Evolutionary conservation across 2,329 filamentous ascomycete species (phyloP), one percentile per base, ranked within the genome.

Genomic region (Trematosphaeria pertusa): DNA sequence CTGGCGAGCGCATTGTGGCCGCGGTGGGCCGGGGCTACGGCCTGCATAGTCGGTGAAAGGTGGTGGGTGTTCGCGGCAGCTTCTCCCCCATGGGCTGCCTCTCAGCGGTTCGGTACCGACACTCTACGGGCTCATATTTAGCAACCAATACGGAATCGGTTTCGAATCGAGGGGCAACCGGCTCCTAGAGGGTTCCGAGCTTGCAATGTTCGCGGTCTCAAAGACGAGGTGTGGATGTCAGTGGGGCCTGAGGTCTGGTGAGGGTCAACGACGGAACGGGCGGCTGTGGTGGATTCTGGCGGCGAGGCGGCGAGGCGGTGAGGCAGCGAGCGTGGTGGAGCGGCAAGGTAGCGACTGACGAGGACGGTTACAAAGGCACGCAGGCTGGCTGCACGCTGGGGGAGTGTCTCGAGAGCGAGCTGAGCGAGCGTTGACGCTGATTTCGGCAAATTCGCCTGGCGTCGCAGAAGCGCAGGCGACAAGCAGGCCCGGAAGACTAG

Each of bases 1-100:
- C 59, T 65, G 24, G 64, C 55, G 43, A 69, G 62, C 43, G 62
- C 50, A 38, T 65, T 61, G 45, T 68, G 66, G 40, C 59, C 55
- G 45, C 61, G 58, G 39, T 62, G 50, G 52, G 63, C 61, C 37
- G 62, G 54, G 36, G 63, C 66, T 37, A 69, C 58, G 47, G 66
- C 66, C 51, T 66, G 61, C 69, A 71, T 71, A 47, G 55, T 62
- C n/a, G 61, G 40, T 33, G 37, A 37, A 21, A 22, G 33, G 41
- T 28, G 43, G 46, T 38, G 43, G 37, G 28, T 37, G 40, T 46
- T 33, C 21, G 46, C 17, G 37, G 43, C 17, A 20, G 42, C 31
- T 14, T 37, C 30, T 50, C 41, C 48, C 43, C 48, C 38, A 40
- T 33, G 34, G 30, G 43, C 38, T 28, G 34, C 30, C 43, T 46